phyloP scores from a whole-genome alignment of 345 rosid species.

The Aquilaria malaccensis region DNA sequence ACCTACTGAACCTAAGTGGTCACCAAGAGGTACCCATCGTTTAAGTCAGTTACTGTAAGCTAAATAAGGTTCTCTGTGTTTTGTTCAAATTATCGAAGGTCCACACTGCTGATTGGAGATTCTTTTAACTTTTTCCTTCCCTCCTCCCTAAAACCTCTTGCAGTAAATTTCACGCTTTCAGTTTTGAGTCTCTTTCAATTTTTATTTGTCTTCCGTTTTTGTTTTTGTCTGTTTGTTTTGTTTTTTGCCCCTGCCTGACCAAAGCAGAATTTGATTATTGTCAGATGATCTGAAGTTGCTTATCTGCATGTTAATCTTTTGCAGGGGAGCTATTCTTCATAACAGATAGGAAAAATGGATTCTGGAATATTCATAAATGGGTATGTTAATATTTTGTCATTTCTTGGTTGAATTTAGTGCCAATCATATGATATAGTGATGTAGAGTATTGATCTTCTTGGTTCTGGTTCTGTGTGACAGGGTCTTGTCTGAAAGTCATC shows the following conservation, averaged over 20 bases:
- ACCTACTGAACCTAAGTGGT: conserved; percentile 95
- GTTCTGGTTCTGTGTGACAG: too few relatives aligned
- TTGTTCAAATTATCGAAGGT: background rate
- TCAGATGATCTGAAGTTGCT: background rate
- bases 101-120: background rate
- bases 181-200: too few relatives aligned
- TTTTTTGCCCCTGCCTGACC: background rate
- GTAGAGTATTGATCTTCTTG: too few relatives aligned
- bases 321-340: conserved; percentile 89
- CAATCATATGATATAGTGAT: too few relatives aligned
- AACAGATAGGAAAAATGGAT: conserved; percentile 71
- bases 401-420: too few relatives aligned
- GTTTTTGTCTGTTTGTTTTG: background rate
- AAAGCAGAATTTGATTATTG: too few relatives aligned
- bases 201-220: background rate
- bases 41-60: conserved; percentile 1
- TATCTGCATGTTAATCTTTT: conserved; percentile 13
- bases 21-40: conserved; percentile 51
- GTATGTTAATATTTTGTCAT: conserved; percentile 25
- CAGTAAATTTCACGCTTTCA: too few relatives aligned
- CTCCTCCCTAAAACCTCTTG: background rate
- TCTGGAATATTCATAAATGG: conserved; percentile 97
- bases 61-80: too few relatives aligned
- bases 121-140: background rate
- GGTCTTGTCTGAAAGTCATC: too few relatives aligned